Evolutionary conservation across 371 early-diverging fungal genomes (phyloP).

Genomic region (Blakeslea trispora): DNA sequence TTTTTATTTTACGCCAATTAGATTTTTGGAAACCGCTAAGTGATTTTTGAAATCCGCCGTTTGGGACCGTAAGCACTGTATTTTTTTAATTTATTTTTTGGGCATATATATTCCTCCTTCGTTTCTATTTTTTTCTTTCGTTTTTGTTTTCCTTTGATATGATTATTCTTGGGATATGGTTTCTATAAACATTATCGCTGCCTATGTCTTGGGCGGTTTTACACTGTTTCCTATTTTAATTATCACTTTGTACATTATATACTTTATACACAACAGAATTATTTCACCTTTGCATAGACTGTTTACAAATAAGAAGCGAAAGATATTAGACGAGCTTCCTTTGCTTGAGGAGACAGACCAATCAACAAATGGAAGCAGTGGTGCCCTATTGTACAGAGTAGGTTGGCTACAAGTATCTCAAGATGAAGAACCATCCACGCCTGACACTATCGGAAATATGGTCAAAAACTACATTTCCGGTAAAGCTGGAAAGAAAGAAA

Average conservation of each 20-base stretch:
- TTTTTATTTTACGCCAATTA: no score
- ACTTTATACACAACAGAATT: slow-evolving; percentile 2
- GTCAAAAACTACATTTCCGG: slow-evolving; percentile 42
- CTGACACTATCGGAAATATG: slow-evolving; percentile 39
- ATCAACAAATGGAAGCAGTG: background rate
- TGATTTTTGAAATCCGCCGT: no score
- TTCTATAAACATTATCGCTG: slow-evolving; percentile 13
- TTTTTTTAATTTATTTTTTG: slow-evolving; percentile 10
- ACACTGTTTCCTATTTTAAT: slow-evolving; percentile 42
- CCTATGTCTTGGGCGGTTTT: slow-evolving; percentile 41
- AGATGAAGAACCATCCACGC: slow-evolving; percentile 29
- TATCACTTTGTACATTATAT: slow-evolving; percentile 2
- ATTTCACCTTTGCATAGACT: background rate
- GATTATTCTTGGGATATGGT: slow-evolving; percentile 9
- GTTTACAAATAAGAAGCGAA: background rate
- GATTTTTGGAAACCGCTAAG: no score
- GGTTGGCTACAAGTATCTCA: slow-evolving; percentile 55
- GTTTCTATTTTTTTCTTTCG: slow-evolving; percentile 3
- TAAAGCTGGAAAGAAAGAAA: slow-evolving; percentile 26
- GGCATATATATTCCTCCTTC: slow-evolving; percentile 3
- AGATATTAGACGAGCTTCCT: background rate
- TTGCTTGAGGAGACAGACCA: background rate
- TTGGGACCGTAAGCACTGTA: no score
- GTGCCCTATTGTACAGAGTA: slow-evolving; percentile 36
- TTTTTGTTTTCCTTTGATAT: slow-evolving; percentile 7